phyloP scores from a whole-genome alignment of 2,329 filamentous ascomycete species.

The Talaromyces sp. region DNA sequence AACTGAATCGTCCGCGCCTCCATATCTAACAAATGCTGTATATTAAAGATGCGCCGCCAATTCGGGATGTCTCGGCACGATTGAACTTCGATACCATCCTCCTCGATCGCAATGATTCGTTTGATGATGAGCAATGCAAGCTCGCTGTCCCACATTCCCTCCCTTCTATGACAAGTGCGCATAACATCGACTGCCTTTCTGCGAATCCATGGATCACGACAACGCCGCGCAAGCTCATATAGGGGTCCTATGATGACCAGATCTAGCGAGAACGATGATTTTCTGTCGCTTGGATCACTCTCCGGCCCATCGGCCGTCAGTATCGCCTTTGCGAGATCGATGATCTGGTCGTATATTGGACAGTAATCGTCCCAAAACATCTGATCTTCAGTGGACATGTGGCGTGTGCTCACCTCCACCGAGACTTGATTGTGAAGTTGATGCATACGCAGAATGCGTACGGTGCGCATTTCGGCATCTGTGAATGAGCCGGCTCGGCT shows the following conservation, averaged over 20 bases:
- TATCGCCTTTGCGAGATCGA: conserved; percentile 1
- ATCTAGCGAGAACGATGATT: background rate
- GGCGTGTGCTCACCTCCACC: conserved; percentile 1
- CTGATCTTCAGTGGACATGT: background rate
- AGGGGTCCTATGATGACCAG: background rate
- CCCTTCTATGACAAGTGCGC: conserved; percentile 7
- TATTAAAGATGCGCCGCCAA: conserved; percentile 10
- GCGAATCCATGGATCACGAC: conserved; percentile 9
- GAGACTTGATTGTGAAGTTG: conserved; percentile 8
- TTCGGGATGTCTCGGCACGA: conserved; percentile 5
- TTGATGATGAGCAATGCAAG: conserved; percentile 3
- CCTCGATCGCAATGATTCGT: conserved; percentile 9
- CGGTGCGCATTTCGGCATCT: conserved; percentile 2
- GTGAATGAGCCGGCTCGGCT: conserved; percentile 4
- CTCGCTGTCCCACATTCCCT: conserved; percentile 12
- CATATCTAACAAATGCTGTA: conserved; percentile 5
- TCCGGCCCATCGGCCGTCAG: background rate
- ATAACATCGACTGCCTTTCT: conserved; percentile 1
- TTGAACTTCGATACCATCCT: background rate
- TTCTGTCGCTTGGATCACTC: background rate
- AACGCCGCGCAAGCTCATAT: conserved; percentile 11
- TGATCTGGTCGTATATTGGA: background rate
- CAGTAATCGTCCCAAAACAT: conserved; percentile 13
- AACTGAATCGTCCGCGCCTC: conserved; percentile 5
- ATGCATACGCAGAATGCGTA: conserved; percentile 10